Evolutionary conservation across 2,329 filamentous ascomycete species (phyloP).

Genomic region (Verticillium alfalfae): DNA sequence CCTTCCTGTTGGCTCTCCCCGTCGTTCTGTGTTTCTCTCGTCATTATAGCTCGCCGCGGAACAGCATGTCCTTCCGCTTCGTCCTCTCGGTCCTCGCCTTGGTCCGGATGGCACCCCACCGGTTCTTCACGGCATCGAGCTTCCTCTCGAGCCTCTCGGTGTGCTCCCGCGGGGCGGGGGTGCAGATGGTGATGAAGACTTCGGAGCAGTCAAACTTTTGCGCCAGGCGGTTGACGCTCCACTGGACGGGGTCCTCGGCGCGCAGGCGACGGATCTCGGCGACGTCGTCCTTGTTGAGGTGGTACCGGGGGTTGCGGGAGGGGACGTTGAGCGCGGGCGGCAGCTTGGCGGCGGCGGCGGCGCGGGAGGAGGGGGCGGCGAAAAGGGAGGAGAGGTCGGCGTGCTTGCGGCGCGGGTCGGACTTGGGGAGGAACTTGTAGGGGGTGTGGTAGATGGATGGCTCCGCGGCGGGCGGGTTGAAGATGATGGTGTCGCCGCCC

Average conservation of each 20-base stretch:
- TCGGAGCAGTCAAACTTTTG: conserved; percentile 41
- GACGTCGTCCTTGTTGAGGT: conserved; percentile 50
- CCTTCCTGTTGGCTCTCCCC: background rate
- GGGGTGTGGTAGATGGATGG: conserved; percentile 56
- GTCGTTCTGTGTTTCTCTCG: background rate
- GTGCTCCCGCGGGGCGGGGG: conserved; percentile 42
- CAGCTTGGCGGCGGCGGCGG: conserved; percentile 15
- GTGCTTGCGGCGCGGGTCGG: conserved; percentile 43
- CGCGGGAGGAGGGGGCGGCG: conserved; percentile 17
- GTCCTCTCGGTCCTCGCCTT: conserved; percentile 50
- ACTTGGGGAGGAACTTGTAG: conserved; percentile 57
- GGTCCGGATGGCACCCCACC: conserved; percentile 52
- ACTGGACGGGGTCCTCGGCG: conserved; percentile 43
- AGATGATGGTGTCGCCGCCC: conserved; percentile 36
- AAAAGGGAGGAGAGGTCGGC: conserved; percentile 42
- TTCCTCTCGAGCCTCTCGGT: conserved; percentile 36
- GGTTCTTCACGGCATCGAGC: conserved; percentile 41
- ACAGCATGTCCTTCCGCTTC: conserved; percentile 48
- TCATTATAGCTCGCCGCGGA: conserved; percentile 42
- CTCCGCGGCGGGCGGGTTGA: conserved; percentile 41
- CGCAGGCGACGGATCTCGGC: conserved; percentile 55
- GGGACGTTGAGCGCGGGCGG: conserved; percentile 22
- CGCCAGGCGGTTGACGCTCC: conserved; percentile 50
- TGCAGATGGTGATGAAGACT: conserved; percentile 48
- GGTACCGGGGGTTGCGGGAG: conserved; percentile 34